Conservation (phyloP, 164 flowering plant genomes). For the Euptelea pleiosperma region DNA sequence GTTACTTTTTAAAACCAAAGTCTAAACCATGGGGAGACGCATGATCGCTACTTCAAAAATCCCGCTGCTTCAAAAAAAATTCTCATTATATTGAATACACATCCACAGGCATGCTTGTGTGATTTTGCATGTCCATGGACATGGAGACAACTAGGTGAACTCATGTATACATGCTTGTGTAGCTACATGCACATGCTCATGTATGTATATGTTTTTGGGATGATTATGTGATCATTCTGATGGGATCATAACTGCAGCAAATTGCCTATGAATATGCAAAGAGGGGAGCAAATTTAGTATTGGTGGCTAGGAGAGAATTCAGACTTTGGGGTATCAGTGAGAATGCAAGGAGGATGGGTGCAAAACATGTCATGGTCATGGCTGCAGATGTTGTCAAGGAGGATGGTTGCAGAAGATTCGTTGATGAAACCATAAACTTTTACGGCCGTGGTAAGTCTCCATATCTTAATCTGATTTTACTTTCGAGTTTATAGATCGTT, state of each 20-base stretch:
- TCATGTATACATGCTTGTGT: too few species aligned
- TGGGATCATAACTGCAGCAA: constrained; percentile 44
- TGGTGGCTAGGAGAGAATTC: constrained; percentile 75
- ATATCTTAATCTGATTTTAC: background rate
- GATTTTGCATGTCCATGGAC: too few species aligned
- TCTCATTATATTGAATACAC: too few species aligned
- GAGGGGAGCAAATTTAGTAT: constrained; percentile 62
- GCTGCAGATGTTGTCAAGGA: constrained; percentile 97
- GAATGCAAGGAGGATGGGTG: constrained; percentile 65
- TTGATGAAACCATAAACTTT: constrained; percentile 49
- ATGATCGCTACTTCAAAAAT: too few species aligned
- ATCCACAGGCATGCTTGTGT: too few species aligned
- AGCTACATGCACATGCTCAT: background rate
- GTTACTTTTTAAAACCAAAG: too few species aligned
- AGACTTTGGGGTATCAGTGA: constrained; percentile 62
- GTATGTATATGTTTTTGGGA: too few species aligned
- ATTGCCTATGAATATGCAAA: constrained; percentile 91
- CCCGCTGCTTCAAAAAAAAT: too few species aligned
- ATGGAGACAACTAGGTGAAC: too few species aligned
- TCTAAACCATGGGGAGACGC: too few species aligned
- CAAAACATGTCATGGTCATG: constrained; percentile 58
- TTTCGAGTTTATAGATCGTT: too few species aligned
- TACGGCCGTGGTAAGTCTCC: constrained; percentile 59
- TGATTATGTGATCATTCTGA: background rate
- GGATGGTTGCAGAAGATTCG: constrained; percentile 80